Percentiles rank a stretch among this genome's conserved stretches.
Conservation (phyloP, 306 rosid species). For the Corylus avellana region DNA sequence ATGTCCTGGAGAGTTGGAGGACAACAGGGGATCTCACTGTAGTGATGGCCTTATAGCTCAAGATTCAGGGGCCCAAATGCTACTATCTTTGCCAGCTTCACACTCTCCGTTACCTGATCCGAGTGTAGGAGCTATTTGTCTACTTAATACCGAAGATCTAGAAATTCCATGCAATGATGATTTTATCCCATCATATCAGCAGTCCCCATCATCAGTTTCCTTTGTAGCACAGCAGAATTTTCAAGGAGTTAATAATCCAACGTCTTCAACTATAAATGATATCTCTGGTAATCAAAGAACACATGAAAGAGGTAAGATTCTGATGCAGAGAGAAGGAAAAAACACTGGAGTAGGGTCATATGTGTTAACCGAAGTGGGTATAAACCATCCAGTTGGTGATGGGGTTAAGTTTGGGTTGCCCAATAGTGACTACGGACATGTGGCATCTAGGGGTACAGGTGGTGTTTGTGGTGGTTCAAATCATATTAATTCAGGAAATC, state of each 20-base stretch:
- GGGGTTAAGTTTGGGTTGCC: constrained; percentile 43
- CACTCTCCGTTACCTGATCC: constrained; percentile 53
- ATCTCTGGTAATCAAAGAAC: constrained; percentile 40
- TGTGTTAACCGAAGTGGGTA: constrained; percentile 31
- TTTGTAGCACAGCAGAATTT: constrained; percentile 23
- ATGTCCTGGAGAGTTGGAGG: constrained; percentile 44
- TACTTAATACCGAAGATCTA: constrained; percentile 64
- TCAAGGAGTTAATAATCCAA: constrained; percentile 37
- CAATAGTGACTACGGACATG: constrained; percentile 33
- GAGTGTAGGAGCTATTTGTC: constrained; percentile 49
- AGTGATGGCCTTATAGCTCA: constrained; percentile 37
- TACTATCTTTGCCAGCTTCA: constrained; percentile 46
- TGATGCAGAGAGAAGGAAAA: constrained; percentile 50
- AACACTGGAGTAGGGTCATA: constrained; percentile 46
- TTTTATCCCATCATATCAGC: constrained; percentile 54
- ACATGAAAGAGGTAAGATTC: constrained; percentile 36
- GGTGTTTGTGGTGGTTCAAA: constrained; percentile 35
- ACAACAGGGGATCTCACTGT: constrained; percentile 32
- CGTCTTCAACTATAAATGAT: constrained; percentile 45
- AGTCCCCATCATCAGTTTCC: constrained; percentile 38
- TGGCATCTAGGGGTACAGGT: constrained; percentile 41
- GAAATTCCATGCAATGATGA: constrained; percentile 87
- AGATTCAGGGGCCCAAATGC: constrained; percentile 39
- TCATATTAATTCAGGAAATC: constrained; percentile 39
- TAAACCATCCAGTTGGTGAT: constrained; percentile 33